Base-by-base conservation (phyloP, 768 basidiomycete species). In the Hypholoma sublateritium region DNA sequence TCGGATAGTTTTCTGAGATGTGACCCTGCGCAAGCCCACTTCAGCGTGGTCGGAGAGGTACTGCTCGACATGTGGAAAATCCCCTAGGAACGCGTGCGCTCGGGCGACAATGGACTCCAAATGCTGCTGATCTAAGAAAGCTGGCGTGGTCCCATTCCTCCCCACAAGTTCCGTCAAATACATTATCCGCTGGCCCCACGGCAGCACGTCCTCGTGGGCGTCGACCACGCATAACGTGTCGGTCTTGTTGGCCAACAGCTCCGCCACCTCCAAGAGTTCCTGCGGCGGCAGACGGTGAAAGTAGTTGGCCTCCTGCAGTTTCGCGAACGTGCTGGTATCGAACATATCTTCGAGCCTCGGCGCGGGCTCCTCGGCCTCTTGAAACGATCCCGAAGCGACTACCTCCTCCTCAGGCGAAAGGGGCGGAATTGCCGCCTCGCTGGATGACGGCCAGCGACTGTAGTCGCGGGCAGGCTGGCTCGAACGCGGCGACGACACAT, bases 231-330 rank as follows among this genome's bases (percentile, higher is more conserved):
- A 65, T 8, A 65, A 25, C 13, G 50, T 37, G 43, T 70, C 70
- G 24, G 62, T 55, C 3, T 56, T 53, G 2, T 63, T 53, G 2
- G 66, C 59, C 17, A 70, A n/a, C 25, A 58, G 55, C 13, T 65
- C 52, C 11, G 64, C 56, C 5, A 70, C 51, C 1, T 55, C 39
- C 14, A 68, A 19, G 9, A 63, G 36, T 44, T 69, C 65, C 12
- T 45, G 22, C 1, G 54, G 28, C 58, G 56, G 65, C 59, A 44
- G 11, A 14, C 24, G 28, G 57, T 50, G 62, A 50, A 69, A 72
- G 51, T 36, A 67, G 59, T 34, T 70, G 59, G 50, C 60, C 16
- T 51, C 36, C 58, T 41, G 65, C 42, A 63, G 60, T 11, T 5
- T 50, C 56, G 19, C 59, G 8, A 45, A 53, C 32, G 42, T 53